Percentiles rank a stretch among this genome's conserved stretches.
Evolutionary conservation across 805 yeast species (phyloP).

Genomic region (Yarrowia divulgata): DNA sequence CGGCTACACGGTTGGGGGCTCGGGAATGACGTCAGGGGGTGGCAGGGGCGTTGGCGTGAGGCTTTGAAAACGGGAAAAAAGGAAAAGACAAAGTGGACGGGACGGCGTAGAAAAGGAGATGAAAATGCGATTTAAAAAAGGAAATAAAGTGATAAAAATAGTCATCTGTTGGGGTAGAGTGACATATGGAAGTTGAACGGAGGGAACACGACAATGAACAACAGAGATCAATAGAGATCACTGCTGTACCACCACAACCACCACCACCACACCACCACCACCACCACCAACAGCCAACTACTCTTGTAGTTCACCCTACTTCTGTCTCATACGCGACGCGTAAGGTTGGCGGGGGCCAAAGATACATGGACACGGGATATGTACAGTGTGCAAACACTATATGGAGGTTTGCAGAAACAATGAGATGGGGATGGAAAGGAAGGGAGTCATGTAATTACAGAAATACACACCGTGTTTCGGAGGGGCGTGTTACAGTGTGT

Average conservation of each 20-base stretch:
- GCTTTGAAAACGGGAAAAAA: constrained; percentile 6
- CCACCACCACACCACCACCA: too few species aligned
- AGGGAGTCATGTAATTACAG: constrained; percentile 19
- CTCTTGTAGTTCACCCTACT: too few species aligned
- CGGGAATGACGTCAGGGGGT: constrained; percentile 38
- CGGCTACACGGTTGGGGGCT: constrained; percentile 13
- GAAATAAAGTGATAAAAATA: not conserved
- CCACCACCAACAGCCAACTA: too few species aligned
- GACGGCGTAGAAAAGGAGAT: too few species aligned
- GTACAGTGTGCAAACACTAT: constrained; percentile 34
- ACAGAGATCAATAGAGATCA: too few species aligned
- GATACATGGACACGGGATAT: constrained; percentile 18
- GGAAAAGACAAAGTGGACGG: too few species aligned
- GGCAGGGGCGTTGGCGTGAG: constrained; percentile 28
- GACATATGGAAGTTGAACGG: too few species aligned
- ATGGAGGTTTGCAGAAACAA: constrained; percentile 24
- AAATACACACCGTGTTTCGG: too few species aligned
- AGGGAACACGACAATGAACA: too few species aligned
- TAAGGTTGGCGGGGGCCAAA: constrained; percentile 33
- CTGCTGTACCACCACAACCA: too few species aligned
- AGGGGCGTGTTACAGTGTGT: not conserved
- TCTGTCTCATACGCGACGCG: constrained; percentile 30
- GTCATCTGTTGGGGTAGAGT: too few species aligned
- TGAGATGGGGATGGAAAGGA: constrained; percentile 12
- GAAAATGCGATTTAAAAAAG: constrained; percentile 1